These are phyloP conservation scores for Wickerhamomyces tratensis DNA, from an alignment of 805 yeast species.

Conservation along the genomic window DNA sequence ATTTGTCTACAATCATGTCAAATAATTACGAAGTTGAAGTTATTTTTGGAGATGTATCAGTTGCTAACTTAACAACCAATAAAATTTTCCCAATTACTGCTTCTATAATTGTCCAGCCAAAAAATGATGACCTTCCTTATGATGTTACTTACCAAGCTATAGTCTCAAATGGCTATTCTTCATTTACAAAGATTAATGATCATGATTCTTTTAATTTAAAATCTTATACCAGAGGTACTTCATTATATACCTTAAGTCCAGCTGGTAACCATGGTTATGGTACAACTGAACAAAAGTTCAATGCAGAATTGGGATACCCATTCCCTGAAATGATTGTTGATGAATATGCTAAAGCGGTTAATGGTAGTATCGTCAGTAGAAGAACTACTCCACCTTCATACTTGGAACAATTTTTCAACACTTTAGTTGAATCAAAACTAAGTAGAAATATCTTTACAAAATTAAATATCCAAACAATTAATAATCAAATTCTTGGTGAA, in stretches of 20 bases:
- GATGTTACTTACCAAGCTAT: conserved; percentile 10
- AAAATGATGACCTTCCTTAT: neutral
- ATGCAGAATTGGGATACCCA: conserved; percentile 13
- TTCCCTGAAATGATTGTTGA: conserved; percentile 17
- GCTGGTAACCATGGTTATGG: conserved; percentile 39
- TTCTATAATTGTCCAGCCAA: conserved; percentile 6
- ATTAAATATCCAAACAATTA: too few relatives aligned
- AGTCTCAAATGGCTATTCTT: conserved; percentile 14
- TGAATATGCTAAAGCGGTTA: conserved; percentile 25
- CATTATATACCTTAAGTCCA: conserved; percentile 32
- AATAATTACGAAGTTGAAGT: conserved; percentile 5
- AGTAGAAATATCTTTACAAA: too few relatives aligned
- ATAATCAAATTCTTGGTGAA: too few relatives aligned
- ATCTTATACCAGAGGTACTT: conserved; percentile 34
- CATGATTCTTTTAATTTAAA: conserved; percentile 12
- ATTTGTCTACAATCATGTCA: conserved; percentile 9
- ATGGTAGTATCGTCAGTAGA: conserved; percentile 12
- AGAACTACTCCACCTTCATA: too few relatives aligned
- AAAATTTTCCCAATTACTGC: conserved; percentile 13
- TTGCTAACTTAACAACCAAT: conserved; percentile 4
- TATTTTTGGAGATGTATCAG: conserved; percentile 6
- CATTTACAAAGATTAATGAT: conserved; percentile 8
- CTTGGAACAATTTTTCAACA: too few relatives aligned
- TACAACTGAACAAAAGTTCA: conserved; percentile 18
- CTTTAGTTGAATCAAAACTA: too few relatives aligned